These are phyloP conservation scores for Blastomyces silverae DNA, from an alignment of 2,329 filamentous ascomycete species.

Conservation along the genomic window DNA sequence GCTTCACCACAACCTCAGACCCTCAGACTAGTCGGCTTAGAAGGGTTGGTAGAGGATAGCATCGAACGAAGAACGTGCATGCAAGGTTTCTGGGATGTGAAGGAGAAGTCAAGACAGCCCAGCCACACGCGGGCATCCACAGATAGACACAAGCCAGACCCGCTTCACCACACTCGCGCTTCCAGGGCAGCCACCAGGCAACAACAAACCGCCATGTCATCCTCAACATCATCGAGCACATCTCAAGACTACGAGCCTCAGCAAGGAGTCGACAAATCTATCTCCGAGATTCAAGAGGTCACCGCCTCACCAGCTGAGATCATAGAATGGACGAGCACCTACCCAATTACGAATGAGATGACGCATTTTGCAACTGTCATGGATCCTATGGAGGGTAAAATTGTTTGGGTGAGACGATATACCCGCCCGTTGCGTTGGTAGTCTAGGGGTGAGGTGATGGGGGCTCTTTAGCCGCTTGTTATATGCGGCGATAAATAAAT, in stretches of 20 bases:
- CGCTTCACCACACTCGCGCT: not conserved
- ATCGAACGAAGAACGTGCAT: conserved; percentile 33
- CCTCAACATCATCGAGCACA: not conserved
- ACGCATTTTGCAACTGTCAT: conserved; percentile 55
- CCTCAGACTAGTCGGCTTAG: conserved; percentile 22
- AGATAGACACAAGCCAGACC: not conserved
- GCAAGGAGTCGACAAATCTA: not conserved
- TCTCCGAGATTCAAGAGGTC: conserved; percentile 18
- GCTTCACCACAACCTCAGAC: conserved; percentile 21
- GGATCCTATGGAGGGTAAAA: conserved; percentile 46
- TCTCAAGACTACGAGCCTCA: not conserved
- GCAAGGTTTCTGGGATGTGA: conserved; percentile 36
- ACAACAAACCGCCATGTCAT: not conserved
- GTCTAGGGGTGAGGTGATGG: not conserved
- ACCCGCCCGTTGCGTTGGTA: conserved; percentile 14
- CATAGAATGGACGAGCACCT: conserved; percentile 45
- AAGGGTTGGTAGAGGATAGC: conserved; percentile 32
- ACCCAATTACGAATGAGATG: conserved; percentile 51
- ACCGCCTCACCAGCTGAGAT: conserved; percentile 34
- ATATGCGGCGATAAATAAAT: not conserved
- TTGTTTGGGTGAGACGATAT: conserved; percentile 43
- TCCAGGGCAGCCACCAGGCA: not conserved
- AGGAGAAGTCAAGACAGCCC: conserved; percentile 17
- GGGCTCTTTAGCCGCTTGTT: no score
- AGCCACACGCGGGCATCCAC: not conserved